phyloP scores from a whole-genome alignment of 1,139 yeast genomes.

The Protomyces arabidopsidicola region DNA sequence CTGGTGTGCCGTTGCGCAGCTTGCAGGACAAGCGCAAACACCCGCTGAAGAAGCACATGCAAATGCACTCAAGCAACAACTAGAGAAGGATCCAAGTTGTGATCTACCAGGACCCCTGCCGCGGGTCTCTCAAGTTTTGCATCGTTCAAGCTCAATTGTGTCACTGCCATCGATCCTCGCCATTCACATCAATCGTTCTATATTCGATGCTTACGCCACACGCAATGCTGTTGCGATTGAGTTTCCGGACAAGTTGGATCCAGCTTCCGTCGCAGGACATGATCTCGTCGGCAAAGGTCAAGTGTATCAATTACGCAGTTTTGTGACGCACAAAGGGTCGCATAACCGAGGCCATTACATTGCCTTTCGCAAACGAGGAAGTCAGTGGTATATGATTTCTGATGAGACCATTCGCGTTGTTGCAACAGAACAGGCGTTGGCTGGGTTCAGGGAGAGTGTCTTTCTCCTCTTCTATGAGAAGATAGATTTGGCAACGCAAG shows the following conservation, averaged over 20 bases:
- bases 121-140: not conserved
- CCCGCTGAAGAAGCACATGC: not conserved
- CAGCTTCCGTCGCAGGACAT: not conserved
- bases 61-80: not conserved
- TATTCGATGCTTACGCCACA: conserved; percentile 16
- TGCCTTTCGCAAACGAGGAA: conserved; percentile 10
- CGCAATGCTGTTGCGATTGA: conserved; percentile 14
- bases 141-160: not conserved
- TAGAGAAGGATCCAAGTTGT: not conserved
- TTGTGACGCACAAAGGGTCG: conserved; percentile 19
- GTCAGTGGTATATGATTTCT: conserved; percentile 14
- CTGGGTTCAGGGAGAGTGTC: not conserved
- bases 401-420: conserved; percentile 20
- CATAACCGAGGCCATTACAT: conserved; percentile 25
- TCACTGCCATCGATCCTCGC: conserved; percentile 8
- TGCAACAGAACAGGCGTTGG: not conserved
- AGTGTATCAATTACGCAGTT: conserved; percentile 12
- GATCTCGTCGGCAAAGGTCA: too few species aligned
- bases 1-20: conserved; percentile 2
- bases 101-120: conserved; percentile 13
- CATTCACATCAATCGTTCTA: conserved; percentile 20
- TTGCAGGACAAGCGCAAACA: not conserved
- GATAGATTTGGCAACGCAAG: conserved; percentile 1
- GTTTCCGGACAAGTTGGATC: not conserved
- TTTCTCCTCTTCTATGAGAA: conserved; percentile 20